Evolutionary conservation across 2,329 filamentous ascomycete species (phyloP).

Genomic region (Colletotrichum godetiae): DNA sequence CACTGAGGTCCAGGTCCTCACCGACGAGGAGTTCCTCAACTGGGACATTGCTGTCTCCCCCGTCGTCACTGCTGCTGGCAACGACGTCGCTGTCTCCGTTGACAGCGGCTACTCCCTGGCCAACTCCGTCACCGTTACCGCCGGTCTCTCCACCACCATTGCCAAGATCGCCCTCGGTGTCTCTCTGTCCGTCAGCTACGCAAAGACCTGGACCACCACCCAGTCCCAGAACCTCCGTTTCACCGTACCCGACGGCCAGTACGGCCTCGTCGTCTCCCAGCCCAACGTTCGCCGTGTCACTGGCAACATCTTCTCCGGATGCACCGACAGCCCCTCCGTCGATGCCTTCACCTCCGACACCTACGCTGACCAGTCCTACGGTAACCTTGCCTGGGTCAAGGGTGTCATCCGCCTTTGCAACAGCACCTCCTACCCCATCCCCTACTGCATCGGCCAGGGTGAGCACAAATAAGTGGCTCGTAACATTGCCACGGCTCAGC

Average conservation of each 20-base stretch:
- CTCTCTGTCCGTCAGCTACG: constrained; percentile 39
- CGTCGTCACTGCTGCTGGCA: constrained; percentile 45
- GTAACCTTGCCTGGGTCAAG: constrained; percentile 50
- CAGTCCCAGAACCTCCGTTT: constrained; percentile 46
- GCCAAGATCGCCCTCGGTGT: constrained; percentile 40
- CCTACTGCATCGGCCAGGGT: constrained; percentile 50
- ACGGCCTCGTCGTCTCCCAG: constrained; percentile 52
- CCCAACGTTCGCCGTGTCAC: constrained; percentile 45
- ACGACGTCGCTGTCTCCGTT: constrained; percentile 43
- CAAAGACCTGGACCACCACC: constrained; percentile 45
- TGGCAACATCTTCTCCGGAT: constrained; percentile 49
- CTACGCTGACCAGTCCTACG: constrained; percentile 46
- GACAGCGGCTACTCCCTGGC: constrained; percentile 47
- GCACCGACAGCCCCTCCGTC: constrained; percentile 43
- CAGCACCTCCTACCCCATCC: constrained; percentile 48
- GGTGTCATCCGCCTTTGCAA: constrained; percentile 51
- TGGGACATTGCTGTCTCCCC: constrained; percentile 52
- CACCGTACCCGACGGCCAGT: constrained; percentile 48
- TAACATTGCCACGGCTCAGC: neutral
- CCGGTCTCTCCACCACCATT: constrained; percentile 36
- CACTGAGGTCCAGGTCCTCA: constrained; percentile 40
- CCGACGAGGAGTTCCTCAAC: constrained; percentile 46
- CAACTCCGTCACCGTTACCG: constrained; percentile 45
- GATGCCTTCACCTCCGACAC: constrained; percentile 47
- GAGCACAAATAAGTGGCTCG: constrained; percentile 11